Conservation (phyloP, 768 basidiomycete species). For the Agrocybe pediades region DNA sequence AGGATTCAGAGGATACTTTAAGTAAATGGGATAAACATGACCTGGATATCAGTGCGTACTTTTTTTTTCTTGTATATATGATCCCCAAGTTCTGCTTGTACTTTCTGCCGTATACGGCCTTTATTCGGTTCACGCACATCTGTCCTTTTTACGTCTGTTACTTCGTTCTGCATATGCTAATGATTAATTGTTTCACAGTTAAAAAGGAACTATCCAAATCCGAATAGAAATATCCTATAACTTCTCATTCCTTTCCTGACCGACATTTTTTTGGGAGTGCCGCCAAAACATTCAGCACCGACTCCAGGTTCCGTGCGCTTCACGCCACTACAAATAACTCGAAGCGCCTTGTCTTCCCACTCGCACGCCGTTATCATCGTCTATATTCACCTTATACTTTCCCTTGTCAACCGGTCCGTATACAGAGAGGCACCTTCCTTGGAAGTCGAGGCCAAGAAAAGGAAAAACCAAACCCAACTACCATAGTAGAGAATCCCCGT, state of each 20-base stretch:
- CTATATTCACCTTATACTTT: too few species aligned
- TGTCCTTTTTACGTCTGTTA: background rate
- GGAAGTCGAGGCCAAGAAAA: background rate
- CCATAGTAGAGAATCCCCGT: background rate
- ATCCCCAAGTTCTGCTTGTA: background rate
- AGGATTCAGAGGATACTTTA: constrained; percentile 22
- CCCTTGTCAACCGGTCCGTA: too few species aligned
- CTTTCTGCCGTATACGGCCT: background rate
- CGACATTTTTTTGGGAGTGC: background rate
- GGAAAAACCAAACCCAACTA: background rate
- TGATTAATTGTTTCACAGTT: background rate
- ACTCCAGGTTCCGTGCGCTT: too few species aligned
- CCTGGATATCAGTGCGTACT: constrained; percentile 38
- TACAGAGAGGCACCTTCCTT: background rate
- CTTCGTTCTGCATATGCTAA: too few species aligned
- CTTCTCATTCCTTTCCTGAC: background rate
- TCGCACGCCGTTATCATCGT: too few species aligned
- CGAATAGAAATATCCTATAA: too few species aligned
- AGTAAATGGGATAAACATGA: constrained; percentile 40
- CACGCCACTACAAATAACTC: too few species aligned
- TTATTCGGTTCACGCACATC: background rate
- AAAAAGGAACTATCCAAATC: background rate
- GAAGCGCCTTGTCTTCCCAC: too few species aligned
- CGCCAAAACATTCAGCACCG: background rate
- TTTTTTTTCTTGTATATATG: background rate